Evolutionary conservation across 352 stramenopile species (phyloP).

Genomic region (Phytophthora fragariae): DNA sequence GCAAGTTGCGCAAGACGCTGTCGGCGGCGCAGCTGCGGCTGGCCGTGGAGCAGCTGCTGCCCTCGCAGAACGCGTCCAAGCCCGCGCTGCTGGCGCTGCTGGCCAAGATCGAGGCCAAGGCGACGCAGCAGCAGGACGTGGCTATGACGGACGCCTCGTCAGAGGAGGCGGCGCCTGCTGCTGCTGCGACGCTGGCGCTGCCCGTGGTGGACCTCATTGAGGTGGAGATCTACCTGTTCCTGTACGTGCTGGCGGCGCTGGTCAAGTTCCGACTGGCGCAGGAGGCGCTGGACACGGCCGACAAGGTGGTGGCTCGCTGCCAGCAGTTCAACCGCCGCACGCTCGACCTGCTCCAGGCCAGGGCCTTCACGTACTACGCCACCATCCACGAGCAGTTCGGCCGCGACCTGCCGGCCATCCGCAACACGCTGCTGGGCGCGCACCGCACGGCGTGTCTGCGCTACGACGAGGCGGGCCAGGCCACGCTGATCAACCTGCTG

Average conservation of each 20-base stretch:
- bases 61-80: conserved; percentile 72
- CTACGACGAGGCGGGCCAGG: conserved; percentile 92
- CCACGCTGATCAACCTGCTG: conserved; percentile 92
- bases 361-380: conserved; percentile 82
- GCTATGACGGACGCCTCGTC: conserved; percentile 64
- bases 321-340: conserved; percentile 86
- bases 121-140: conserved; percentile 55
- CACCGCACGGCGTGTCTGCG: conserved; percentile 90
- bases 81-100: conserved; percentile 59
- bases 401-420: conserved; percentile 66
- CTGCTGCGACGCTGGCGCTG: conserved; percentile 37
- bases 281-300: conserved; percentile 62
- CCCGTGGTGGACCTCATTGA: conserved; percentile 81
- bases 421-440: conserved; percentile 71
- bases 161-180: conserved; percentile 32
- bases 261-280: conserved; percentile 73
- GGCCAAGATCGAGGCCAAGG: conserved; percentile 54
- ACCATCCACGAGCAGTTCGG: conserved; percentile 76
- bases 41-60: conserved; percentile 68
- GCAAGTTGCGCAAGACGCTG: conserved; percentile 82
- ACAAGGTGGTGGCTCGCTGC: conserved; percentile 65
- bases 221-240: conserved; percentile 87
- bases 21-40: conserved; percentile 65
- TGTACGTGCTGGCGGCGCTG: conserved; percentile 77
- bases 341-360: conserved; percentile 81